These are phyloP conservation scores for Rhodotorula sp. DNA, from an alignment of 1,284 basidiomycete genomes.

Conservation along the genomic window DNA sequence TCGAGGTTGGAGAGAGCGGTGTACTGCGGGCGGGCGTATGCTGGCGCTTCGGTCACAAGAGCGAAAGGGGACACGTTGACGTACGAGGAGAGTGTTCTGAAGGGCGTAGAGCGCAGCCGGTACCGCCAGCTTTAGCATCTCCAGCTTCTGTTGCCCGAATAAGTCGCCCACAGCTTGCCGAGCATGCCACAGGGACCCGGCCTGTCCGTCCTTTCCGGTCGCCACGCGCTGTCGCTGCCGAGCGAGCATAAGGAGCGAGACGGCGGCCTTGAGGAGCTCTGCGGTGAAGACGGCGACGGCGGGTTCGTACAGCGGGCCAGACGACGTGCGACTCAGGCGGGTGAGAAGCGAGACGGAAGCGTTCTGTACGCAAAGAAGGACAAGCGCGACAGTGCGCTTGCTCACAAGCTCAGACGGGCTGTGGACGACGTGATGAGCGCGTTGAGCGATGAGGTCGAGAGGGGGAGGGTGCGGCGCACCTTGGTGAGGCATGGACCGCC, in stretches of 20 bases:
- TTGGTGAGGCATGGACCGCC: neutral
- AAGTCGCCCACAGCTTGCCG: slow-evolving; percentile 17
- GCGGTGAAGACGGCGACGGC: slow-evolving; percentile 43
- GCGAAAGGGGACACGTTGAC: neutral
- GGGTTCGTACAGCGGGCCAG: slow-evolving; percentile 38
- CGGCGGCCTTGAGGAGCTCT: slow-evolving; percentile 40
- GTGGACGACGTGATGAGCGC: neutral
- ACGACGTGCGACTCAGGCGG: slow-evolving; percentile 32
- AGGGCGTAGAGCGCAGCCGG: slow-evolving; percentile 44
- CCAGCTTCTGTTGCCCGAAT: slow-evolving; percentile 21
- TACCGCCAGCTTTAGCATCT: slow-evolving; percentile 37
- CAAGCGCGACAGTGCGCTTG: slow-evolving; percentile 21
- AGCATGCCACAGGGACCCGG: neutral
- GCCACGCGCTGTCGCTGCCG: neutral
- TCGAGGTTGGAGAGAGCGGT: slow-evolving; percentile 43
- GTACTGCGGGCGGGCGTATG: slow-evolving; percentile 31
- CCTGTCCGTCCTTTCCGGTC: slow-evolving; percentile 1
- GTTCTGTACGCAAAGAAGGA: slow-evolving; percentile 44
- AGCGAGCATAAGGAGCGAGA: slow-evolving; percentile 34
- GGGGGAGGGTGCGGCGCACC: neutral
- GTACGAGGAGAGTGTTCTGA: slow-evolving; percentile 44
- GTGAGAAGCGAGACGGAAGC: slow-evolving; percentile 45
- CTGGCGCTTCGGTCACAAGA: no score
- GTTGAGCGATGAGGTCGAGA: neutral
- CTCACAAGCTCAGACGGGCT: neutral